Percentiles rank a stretch among this genome's conserved stretches.
phyloP scores from a whole-genome alignment of 1,139 yeast genomes.

The Pichia sp. region DNA sequence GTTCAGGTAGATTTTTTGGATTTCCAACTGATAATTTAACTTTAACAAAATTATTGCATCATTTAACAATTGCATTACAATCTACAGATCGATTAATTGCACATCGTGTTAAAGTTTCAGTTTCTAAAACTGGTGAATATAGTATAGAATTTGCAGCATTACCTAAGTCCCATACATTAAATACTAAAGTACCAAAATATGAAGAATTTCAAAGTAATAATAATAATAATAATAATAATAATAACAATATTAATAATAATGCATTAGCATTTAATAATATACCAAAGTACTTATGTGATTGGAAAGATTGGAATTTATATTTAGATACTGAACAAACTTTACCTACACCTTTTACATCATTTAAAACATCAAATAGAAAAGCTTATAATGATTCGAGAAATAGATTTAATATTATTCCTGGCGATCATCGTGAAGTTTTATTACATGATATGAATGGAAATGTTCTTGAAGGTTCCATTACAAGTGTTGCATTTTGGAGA shows the following conservation, averaged over 20 bases:
- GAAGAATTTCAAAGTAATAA: constrained; percentile 2
- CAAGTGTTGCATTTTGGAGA: constrained; percentile 66
- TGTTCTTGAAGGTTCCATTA: constrained; percentile 79
- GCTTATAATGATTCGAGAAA: constrained; percentile 59
- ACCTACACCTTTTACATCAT: constrained; percentile 75
- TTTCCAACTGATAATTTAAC: constrained; percentile 40
- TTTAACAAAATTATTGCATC: constrained; percentile 36
- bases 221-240: no score
- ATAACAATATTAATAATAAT: no score
- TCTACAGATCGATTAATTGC: constrained; percentile 33
- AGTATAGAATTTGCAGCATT: constrained; percentile 42
- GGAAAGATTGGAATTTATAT: constrained; percentile 42
- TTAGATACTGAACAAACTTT: constrained; percentile 49
- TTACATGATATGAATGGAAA: constrained; percentile 54
- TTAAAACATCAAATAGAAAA: constrained; percentile 74
- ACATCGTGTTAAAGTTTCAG: constrained; percentile 55
- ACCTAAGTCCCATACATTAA: constrained; percentile 7
- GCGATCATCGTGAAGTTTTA: constrained; percentile 59
- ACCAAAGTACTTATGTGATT: constrained; percentile 6
- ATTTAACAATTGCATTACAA: constrained; percentile 40
- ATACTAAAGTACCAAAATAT: constrained; percentile 7
- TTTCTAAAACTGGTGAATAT: constrained; percentile 44
- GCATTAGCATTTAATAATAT: not conserved
- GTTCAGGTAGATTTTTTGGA: constrained; percentile 49
- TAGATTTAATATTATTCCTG: constrained; percentile 26